Base-by-base conservation (phyloP, 208 protist species). In the Crithidia thermophila region DNA sequence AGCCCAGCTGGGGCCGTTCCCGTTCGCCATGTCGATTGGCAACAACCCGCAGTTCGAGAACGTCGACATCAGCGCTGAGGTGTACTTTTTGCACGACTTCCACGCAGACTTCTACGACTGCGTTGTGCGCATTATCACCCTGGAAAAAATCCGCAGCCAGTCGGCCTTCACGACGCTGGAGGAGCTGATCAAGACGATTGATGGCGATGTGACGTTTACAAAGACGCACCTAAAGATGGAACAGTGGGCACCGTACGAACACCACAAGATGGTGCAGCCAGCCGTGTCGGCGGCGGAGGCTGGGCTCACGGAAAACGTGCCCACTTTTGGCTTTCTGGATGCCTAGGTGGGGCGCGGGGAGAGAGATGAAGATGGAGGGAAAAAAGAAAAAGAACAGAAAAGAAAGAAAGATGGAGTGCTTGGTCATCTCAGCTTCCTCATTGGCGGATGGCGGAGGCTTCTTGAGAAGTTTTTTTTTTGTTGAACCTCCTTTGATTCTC, bases 21-120 rank as follows among this genome's bases (percentile, higher is more conserved):
- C 84, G 0, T 88, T 96, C 59, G 90, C 84, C 58, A 93, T 96
- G 87, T 95, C 87, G 11, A 77, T 97, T 39, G 94, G 94, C 30
- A 85, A 80, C 73, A 98, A 97, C 75, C 89, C 91, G 2, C 93
- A 97, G 30, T 98, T 96, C 68, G 59, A 85, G 31, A 87, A 95
- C 53, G 67, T 72, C 27, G 76, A 76, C 0, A 40, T 94, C 31
- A 91, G 81, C n/a, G 88, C 79, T 10, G 94, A 98, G 68, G 84
- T 91, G 31, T 79, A 98, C 71, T 95, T 98, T 61, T 39, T 98
- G 27, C 78, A 96, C 67, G 75, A 88, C 36, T 97, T 96, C 67
- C 49, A 68, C 7, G 40, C 69, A 11, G 92, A 98, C 67, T 98
- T 98, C 64, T 98, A 98, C 79, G 89, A 74, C 42, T 60, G 79